Evolutionary conservation across 2,329 filamentous ascomycete species (phyloP).

Genomic region (Plenodomus tracheiphilus): DNA sequence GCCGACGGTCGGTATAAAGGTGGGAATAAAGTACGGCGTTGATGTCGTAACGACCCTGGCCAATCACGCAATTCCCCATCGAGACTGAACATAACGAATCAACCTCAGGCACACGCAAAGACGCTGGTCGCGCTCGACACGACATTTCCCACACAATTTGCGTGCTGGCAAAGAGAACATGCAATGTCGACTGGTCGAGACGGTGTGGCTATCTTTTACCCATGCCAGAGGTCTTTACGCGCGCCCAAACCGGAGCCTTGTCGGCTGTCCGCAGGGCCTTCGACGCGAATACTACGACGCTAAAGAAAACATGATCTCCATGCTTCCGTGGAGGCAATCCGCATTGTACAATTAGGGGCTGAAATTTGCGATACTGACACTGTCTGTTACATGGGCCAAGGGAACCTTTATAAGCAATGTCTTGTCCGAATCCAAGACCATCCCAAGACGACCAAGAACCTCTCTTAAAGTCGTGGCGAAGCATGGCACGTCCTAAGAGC

Average conservation of each 20-base stretch:
- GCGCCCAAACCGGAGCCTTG: background rate
- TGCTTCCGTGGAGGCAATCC: background rate
- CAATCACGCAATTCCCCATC: constrained; percentile 1
- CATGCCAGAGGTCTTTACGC: background rate
- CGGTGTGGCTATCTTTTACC: constrained; percentile 1
- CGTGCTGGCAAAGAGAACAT: constrained; percentile 24
- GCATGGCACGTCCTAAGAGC: constrained; percentile 7
- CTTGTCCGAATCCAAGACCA: constrained; percentile 3
- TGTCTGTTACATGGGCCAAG: background rate
- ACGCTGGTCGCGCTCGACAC: constrained; percentile 1
- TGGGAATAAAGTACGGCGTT: background rate
- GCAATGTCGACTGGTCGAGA: constrained; percentile 2
- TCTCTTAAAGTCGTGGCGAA: background rate
- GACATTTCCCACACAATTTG: constrained; percentile 20
- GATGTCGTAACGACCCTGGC: background rate
- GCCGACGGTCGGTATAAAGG: background rate
- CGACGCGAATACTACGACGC: background rate
- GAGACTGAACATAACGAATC: constrained; percentile 1
- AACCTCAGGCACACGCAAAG: constrained; percentile 1
- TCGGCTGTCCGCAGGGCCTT: background rate
- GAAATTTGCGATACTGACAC: background rate
- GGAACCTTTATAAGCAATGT: constrained; percentile 8
- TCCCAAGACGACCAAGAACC: constrained; percentile 6
- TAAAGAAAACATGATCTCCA: background rate
- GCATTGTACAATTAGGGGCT: background rate